Percentiles rank a stretch among this genome's conserved stretches.
Conservation (phyloP, 2,329 filamentous ascomycete species). For the Pseudogymnoascus sp. region DNA sequence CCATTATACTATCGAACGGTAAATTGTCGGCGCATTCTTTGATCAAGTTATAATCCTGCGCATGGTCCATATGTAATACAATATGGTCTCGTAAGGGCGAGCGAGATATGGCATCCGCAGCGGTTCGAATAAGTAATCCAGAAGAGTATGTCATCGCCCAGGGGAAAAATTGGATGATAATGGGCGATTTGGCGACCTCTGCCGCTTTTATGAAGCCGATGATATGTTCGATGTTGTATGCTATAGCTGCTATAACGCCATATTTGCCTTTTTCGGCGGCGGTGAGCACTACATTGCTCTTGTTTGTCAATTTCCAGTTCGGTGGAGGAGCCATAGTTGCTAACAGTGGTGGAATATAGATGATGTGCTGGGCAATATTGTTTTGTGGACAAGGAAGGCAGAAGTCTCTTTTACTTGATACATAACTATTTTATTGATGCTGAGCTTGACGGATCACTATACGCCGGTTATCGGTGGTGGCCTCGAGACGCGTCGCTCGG, state of each 20-base stretch:
- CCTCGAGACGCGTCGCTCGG: neutral
- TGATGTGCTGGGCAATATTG: neutral
- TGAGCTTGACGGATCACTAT: neutral
- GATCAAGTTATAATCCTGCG: conserved; percentile 49
- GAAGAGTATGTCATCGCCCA: conserved; percentile 56
- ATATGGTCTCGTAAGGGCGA: conserved; percentile 10
- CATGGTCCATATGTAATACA: conserved; percentile 53
- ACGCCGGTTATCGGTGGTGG: neutral
- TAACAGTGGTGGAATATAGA: neutral
- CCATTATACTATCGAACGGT: conserved; percentile 62
- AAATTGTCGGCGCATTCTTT: conserved; percentile 41
- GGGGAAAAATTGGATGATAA: conserved; percentile 61
- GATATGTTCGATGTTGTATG: conserved; percentile 61
- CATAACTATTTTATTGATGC: neutral
- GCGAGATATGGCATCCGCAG: conserved; percentile 26
- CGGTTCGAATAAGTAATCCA: conserved; percentile 40
- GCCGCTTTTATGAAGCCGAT: conserved; percentile 58
- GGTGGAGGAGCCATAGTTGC: conserved; percentile 4
- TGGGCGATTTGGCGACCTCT: conserved; percentile 52
- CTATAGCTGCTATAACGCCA: conserved; percentile 41
- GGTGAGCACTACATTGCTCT: conserved; percentile 38
- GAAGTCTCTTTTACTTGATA: neutral
- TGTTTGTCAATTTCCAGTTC: conserved; percentile 12
- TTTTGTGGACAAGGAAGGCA: neutral
- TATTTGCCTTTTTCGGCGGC: conserved; percentile 44